Base-by-base conservation (phyloP, 768 basidiomycete species). In the Paxillus involutus region DNA sequence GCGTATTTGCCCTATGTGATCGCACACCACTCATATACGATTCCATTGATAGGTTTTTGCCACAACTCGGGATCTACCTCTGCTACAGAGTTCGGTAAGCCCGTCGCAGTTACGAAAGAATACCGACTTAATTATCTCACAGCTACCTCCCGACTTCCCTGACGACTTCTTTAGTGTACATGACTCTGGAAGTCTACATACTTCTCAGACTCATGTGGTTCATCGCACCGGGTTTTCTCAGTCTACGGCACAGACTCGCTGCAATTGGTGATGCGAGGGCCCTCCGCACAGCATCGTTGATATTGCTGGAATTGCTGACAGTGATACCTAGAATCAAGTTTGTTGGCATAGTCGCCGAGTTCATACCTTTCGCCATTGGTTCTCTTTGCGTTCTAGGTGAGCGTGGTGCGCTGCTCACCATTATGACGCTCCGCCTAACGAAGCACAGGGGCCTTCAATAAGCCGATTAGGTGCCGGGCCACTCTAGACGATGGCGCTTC, bases 81-180 rank as follows among this genome's bases (percentile, higher is more conserved):
- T 77, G 75, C 53, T 65, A 71, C 50, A 63, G 63, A 36, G 65
- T 59, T 58, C 69, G 65, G 73, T 67, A 41, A 41, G 60, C 47
- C 35, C 48, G 45, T 44, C 11, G 17, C 29, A 36, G 14, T 24
- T 39, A 21, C 9, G 14, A 12, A 21, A 26, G 14, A 11, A 51
- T 4, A 19, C 26, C n/a, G 6, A 21, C 35, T 48, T 11, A 61
- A 2, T 8, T 36, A 29, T 16, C 12, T 47, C n/a, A 24, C n/a
- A 81, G 80, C 43, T 75, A 68, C 56, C 59, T 77, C 11, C 71
- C 74, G 3, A 70, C 72, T 1, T 67, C 77, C 12, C 61, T 80
- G 35, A 57, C 67, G 21, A 67, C 70, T 19, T 74, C 73, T 0
- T 21, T 70, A 29, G 54, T 74, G 9, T 71, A 72, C 56, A 51